Percentiles rank a stretch among this genome's conserved stretches.
Conservation (phyloP, 2,329 filamentous ascomycete species). For the Diaporthe sp. region DNA sequence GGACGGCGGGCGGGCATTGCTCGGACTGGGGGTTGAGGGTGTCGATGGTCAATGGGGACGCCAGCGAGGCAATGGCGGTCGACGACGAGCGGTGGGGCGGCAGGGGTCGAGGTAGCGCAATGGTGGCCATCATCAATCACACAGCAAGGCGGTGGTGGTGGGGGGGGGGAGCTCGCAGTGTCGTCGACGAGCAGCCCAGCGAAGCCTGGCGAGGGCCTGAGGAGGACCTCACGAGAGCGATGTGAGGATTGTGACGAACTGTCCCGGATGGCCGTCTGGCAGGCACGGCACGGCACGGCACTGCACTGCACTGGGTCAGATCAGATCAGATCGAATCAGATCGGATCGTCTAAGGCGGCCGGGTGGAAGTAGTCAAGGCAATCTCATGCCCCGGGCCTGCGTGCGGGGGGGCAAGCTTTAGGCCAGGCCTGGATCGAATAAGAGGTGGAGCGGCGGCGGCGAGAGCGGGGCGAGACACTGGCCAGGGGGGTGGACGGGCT, state of each 20-base stretch:
- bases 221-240: not conserved
- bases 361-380: conserved; percentile 1
- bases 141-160: no score
- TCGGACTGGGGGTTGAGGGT: conserved; percentile 52
- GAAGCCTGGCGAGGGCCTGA: not conserved
- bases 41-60: conserved; percentile 52
- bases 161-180: not conserved
- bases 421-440: conserved; percentile 7
- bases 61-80: conserved; percentile 49
- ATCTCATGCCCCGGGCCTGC: not conserved
- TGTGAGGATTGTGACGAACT: not conserved
- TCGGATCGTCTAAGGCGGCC: not conserved
- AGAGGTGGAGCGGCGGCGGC: not conserved
- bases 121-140: conserved; percentile 64
- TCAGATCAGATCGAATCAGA: conserved; percentile 1
- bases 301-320: not conserved
- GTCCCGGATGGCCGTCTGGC: not conserved
- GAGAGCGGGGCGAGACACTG: not conserved
- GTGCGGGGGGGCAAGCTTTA: not conserved
- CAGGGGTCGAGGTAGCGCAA: conserved; percentile 59
- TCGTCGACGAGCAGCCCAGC: not conserved
- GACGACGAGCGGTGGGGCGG: conserved; percentile 51
- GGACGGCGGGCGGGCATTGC: conserved; percentile 65
- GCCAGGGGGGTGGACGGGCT: conserved; percentile 9
- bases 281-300: conserved; percentile 5